These are phyloP conservation scores for Penicillium cinerascens DNA, from an alignment of 495 filamentous ascomycete genomes.

Conservation along the genomic window DNA sequence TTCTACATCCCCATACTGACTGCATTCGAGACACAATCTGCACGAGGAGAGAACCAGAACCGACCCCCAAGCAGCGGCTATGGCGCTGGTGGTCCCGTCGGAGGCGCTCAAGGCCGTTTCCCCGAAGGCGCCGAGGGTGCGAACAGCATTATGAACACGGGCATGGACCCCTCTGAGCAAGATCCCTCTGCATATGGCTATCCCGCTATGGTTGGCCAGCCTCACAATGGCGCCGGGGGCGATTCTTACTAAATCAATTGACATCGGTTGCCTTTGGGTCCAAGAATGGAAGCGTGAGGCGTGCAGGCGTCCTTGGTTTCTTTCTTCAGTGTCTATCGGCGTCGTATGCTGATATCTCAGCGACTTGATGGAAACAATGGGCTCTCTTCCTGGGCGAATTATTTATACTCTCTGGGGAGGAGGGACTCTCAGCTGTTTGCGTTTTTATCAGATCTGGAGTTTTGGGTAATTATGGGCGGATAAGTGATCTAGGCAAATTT, in stretches of 20 bases:
- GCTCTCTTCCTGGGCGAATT: neutral
- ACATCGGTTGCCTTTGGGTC: neutral
- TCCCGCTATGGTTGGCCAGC: slow-evolving; percentile 54
- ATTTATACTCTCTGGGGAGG: neutral
- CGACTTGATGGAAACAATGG: neutral
- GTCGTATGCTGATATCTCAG: neutral
- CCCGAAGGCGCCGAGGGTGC: slow-evolving; percentile 54
- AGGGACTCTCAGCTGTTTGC: neutral
- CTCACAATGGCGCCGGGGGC: slow-evolving; percentile 66
- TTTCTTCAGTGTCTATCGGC: slow-evolving; percentile 3
- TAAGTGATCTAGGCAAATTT: slow-evolving; percentile 5
- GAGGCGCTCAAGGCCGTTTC: slow-evolving; percentile 53
- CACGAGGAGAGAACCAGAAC: slow-evolving; percentile 69
- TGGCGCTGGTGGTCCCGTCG: slow-evolving; percentile 47
- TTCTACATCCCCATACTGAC: slow-evolving; percentile 4
- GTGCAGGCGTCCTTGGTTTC: slow-evolving; percentile 16
- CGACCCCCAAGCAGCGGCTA: slow-evolving; percentile 70
- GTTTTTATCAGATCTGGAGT: slow-evolving; percentile 6
- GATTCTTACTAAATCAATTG: slow-evolving; percentile 42
- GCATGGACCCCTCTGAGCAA: slow-evolving; percentile 57
- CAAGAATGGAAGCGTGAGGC: slow-evolving; percentile 9
- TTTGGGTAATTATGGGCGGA: slow-evolving; percentile 4
- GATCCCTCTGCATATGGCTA: slow-evolving; percentile 60
- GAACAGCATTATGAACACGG: slow-evolving; percentile 58
- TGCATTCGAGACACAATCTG: slow-evolving; percentile 65